These are phyloP conservation scores for Sorghum bicolor DNA, from an alignment of 176 grass and related monocot species.

Conservation along the genomic window Sorghum_bicolor_NCBIv3 NC_012873.2:57412001-57412500, in stretches of 20 bases:
- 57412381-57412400: constrained; percentile 21
- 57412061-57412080: constrained; percentile 48
- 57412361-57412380: not conserved
- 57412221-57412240: constrained; percentile 23
- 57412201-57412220: constrained; percentile 54
- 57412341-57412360: constrained; percentile 38
- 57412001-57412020: constrained; percentile 46
- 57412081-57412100: constrained; percentile 54
- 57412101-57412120: constrained; percentile 48
- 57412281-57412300: constrained; percentile 41
- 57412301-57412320: constrained; percentile 2
- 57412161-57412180: constrained; percentile 46
- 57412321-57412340: constrained; percentile 24
- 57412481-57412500: not conserved
- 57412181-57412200: constrained; percentile 39
- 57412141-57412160: constrained; percentile 40
- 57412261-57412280: constrained; percentile 40
- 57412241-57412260: constrained; percentile 44
- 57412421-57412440: not conserved
- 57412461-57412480: not conserved
- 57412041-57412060: constrained; percentile 42
- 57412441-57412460: constrained; percentile 27
- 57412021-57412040: constrained; percentile 63
- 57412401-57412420: not conserved
- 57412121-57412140: constrained; percentile 47